These are phyloP conservation scores for Aspergillus mulundensis DNA, from an alignment of 495 filamentous ascomycete species.

Conservation along the genomic window DNA sequence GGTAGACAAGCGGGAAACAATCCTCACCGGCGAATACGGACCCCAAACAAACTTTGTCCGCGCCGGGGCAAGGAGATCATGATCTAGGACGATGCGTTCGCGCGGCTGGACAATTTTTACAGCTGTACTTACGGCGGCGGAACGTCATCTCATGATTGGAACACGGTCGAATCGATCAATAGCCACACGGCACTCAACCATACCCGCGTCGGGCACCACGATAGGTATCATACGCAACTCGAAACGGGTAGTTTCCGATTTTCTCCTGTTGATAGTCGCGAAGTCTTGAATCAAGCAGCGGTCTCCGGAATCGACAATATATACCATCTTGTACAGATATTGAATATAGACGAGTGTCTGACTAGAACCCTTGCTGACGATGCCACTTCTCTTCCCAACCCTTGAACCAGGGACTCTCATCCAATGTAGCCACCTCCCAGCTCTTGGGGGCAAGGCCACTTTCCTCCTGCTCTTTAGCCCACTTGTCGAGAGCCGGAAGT, in stretches of 20 bases:
- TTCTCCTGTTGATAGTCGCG: too few relatives aligned
- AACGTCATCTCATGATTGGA: neutral
- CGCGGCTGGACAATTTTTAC: too few relatives aligned
- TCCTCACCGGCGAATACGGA: neutral
- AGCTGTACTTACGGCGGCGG: too few relatives aligned
- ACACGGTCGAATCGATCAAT: neutral
- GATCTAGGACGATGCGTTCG: too few relatives aligned
- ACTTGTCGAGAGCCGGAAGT: constrained; percentile 63
- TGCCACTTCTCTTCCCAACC: constrained; percentile 86
- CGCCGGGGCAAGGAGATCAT: too few relatives aligned
- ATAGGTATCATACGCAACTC: too few relatives aligned
- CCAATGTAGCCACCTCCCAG: constrained; percentile 75
- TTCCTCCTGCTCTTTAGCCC: constrained; percentile 64
- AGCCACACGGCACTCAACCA: too few relatives aligned
- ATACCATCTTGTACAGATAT: constrained; percentile 4
- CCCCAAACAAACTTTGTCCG: too few relatives aligned
- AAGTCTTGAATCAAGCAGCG: neutral
- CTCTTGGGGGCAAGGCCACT: constrained; percentile 55
- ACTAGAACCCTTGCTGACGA: constrained; percentile 65
- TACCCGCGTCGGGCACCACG: neutral
- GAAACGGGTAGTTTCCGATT: too few relatives aligned
- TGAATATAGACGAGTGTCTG: constrained; percentile 2
- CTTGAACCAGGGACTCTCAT: constrained; percentile 76
- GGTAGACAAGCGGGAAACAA: neutral
- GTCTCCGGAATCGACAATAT: too few relatives aligned